phyloP scores from a whole-genome alignment of 176 grass and related monocot species.

The Puya raimondii region DNA sequence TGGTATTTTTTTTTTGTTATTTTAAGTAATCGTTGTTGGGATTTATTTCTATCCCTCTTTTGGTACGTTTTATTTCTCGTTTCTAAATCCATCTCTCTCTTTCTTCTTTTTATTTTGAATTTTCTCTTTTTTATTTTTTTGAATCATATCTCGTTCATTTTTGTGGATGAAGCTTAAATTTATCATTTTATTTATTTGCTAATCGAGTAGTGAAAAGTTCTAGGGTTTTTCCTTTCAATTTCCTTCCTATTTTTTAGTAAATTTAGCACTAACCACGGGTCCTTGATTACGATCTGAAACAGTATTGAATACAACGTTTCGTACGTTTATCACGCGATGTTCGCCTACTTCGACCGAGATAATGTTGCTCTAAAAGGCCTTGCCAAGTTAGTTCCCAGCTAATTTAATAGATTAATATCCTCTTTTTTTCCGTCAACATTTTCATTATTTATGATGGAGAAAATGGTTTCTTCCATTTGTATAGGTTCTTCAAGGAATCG shows the following conservation, averaged over 20 bases:
- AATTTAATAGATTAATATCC: background rate
- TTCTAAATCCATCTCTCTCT: too few species aligned
- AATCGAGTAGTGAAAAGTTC: background rate
- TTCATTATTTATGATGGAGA: background rate
- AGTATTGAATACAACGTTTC: background rate
- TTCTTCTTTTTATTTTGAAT: too few species aligned
- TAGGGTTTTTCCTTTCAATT: too few species aligned
- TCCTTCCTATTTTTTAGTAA: too few species aligned
- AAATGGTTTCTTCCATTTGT: background rate
- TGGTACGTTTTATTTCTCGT: too few species aligned
- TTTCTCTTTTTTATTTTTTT: too few species aligned
- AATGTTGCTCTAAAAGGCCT: background rate
- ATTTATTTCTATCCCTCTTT: too few species aligned
- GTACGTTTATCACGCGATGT: background rate
- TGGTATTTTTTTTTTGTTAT: background rate
- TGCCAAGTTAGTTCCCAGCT: background rate
- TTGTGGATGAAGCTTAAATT: too few species aligned
- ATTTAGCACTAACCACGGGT: too few species aligned
- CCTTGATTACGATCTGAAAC: background rate
- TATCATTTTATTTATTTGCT: too few species aligned
- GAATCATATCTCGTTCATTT: too few species aligned
- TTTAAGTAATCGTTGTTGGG: too few species aligned
- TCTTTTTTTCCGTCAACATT: background rate
- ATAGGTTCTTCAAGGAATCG: slow-evolving; percentile 4
- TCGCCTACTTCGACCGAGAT: background rate